Conservation (phyloP, 1,284 basidiomycete species). For the Takashimella koratensis region DNA sequence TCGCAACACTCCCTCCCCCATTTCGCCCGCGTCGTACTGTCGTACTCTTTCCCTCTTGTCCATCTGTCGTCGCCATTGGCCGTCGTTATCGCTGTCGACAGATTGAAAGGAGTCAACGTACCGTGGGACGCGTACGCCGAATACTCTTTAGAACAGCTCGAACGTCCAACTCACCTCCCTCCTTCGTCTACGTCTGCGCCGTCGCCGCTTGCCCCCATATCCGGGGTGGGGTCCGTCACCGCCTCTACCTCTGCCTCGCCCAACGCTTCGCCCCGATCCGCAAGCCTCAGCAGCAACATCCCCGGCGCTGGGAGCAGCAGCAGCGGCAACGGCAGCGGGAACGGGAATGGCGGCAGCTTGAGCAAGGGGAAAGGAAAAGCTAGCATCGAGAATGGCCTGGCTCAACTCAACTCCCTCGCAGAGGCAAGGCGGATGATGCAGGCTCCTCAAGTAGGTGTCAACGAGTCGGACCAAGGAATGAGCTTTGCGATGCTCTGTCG, state of each 20-base stretch:
- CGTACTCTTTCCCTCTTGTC: background rate
- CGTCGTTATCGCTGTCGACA: background rate
- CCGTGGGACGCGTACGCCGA: background rate
- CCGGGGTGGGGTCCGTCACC: too few relatives aligned
- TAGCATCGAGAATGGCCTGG: background rate
- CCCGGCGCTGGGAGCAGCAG: slow-evolving; percentile 40
- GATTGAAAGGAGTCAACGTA: background rate
- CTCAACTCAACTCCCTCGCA: background rate
- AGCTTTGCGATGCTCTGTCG: background rate
- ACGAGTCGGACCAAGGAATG: background rate
- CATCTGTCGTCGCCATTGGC: background rate
- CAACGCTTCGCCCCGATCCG: background rate
- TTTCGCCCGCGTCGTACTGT: background rate
- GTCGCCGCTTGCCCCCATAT: too few relatives aligned
- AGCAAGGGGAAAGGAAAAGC: background rate
- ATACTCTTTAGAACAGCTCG: background rate
- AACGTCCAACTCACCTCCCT: background rate
- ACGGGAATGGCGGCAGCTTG: slow-evolving; percentile 44
- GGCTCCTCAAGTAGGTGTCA: background rate
- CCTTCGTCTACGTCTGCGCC: too few relatives aligned
- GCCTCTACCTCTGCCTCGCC: background rate
- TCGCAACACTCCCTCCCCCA: too few relatives aligned
- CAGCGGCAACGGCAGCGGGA: slow-evolving; percentile 19
- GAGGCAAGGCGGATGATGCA: background rate
- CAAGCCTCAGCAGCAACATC: background rate